Evolutionary conservation across 371 early-diverging fungal genomes (phyloP).

Genomic region (Coemansia sp.): DNA sequence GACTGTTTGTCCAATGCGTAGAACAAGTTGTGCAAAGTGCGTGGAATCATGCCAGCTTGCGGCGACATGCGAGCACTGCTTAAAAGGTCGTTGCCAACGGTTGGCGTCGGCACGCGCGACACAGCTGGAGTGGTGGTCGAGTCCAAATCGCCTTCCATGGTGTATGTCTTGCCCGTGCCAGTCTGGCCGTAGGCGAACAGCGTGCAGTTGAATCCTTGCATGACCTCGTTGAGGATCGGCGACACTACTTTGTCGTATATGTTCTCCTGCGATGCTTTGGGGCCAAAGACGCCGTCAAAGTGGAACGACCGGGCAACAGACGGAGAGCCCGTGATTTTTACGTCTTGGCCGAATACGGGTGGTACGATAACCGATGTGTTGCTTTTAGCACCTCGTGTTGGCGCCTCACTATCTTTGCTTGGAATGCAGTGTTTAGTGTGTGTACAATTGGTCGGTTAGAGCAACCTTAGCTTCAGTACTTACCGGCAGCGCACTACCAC

Average conservation of each 20-base stretch:
- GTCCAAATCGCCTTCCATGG: conserved; percentile 82
- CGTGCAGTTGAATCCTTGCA: conserved; percentile 86
- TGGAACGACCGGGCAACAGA: conserved; percentile 65
- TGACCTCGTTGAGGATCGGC: conserved; percentile 82
- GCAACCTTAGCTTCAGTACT: conserved; percentile 13
- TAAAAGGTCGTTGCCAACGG: conserved; percentile 6
- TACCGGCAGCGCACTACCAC: conserved; percentile 71
- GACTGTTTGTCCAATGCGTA: conserved; percentile 59
- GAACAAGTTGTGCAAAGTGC: conserved; percentile 81
- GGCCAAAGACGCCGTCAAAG: conserved; percentile 93
- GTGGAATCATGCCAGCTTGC: conserved; percentile 88
- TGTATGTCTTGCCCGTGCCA: conserved; percentile 88
- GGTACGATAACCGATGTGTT: conserved; percentile 52
- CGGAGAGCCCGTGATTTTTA: conserved; percentile 21
- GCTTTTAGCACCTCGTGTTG: conserved; percentile 14
- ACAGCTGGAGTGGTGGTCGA: not conserved
- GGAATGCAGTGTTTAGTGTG: not conserved
- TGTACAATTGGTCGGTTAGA: not conserved
- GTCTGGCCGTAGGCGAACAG: conserved; percentile 96
- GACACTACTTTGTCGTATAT: conserved; percentile 82
- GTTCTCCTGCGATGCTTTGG: conserved; percentile 73
- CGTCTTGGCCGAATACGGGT: conserved; percentile 51
- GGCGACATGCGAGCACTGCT: conserved; percentile 16
- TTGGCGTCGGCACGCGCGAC: conserved; percentile 10
- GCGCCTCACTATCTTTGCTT: conserved; percentile 19